These are phyloP conservation scores for Alternaria viburni DNA, from an alignment of 2,329 filamentous ascomycete species.

Conservation along the genomic window DNA sequence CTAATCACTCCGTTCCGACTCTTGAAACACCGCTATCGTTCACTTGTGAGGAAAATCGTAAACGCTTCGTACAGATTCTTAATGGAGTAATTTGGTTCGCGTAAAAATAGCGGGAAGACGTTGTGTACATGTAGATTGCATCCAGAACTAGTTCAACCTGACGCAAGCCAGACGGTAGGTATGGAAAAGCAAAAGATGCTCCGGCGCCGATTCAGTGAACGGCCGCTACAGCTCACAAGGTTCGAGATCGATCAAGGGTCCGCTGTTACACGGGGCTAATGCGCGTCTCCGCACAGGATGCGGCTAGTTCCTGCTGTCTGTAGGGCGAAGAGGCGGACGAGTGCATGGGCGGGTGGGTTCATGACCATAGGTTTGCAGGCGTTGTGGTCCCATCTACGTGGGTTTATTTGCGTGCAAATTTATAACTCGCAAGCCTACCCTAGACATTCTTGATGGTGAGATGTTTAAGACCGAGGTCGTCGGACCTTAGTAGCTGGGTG, in stretches of 20 bases:
- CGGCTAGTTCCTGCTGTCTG: neutral
- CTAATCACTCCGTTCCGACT: neutral
- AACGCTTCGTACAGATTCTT: neutral
- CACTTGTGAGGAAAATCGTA: neutral
- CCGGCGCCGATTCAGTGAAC: neutral
- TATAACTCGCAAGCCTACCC: neutral
- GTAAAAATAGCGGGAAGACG: neutral
- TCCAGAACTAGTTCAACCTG: slow-evolving; percentile 3
- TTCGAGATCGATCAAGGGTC: slow-evolving; percentile 10
- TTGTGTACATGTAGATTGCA: neutral
- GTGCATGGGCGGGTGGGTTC: neutral
- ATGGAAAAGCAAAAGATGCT: slow-evolving; percentile 14
- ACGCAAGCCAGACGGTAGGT: slow-evolving; percentile 5
- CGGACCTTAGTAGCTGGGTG: neutral
- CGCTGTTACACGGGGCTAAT: slow-evolving; percentile 8
- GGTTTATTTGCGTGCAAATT: neutral
- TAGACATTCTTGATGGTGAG: neutral
- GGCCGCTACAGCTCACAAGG: slow-evolving; percentile 3
- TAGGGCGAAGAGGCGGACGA: slow-evolving; percentile 1
- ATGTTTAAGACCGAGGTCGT: neutral
- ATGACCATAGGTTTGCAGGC: neutral
- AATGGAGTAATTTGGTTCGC: neutral
- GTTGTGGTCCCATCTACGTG: neutral
- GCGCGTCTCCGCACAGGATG: slow-evolving; percentile 10
- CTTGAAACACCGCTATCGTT: neutral